Evolutionary conservation across 768 basidiomycete genomes (phyloP).

Genomic region (Boletus fagicola): DNA sequence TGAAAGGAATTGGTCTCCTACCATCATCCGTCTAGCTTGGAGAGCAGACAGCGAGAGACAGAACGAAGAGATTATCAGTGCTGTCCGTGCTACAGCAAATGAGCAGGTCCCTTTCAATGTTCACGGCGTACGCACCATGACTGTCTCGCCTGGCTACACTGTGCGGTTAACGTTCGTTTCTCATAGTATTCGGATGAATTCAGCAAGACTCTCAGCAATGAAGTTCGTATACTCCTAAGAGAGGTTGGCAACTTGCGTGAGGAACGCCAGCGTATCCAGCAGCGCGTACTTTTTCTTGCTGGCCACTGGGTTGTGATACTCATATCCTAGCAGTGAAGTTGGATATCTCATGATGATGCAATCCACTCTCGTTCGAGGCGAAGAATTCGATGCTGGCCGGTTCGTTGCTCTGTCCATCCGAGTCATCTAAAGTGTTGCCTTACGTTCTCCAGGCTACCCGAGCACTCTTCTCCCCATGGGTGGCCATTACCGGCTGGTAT

Average conservation of each 20-base stretch:
- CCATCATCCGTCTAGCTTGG: slow-evolving; percentile 45
- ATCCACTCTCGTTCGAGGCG: slow-evolving; percentile 70
- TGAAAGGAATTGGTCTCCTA: background rate
- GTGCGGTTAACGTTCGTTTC: background rate
- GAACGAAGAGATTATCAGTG: slow-evolving; percentile 58
- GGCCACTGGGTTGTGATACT: background rate
- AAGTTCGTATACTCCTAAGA: slow-evolving; percentile 72
- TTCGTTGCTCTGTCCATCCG: slow-evolving; percentile 24
- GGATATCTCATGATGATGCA: slow-evolving; percentile 63
- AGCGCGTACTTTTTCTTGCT: slow-evolving; percentile 44
- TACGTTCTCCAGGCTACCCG: slow-evolving; percentile 35
- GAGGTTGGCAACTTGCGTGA: slow-evolving; percentile 79
- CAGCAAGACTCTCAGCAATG: slow-evolving; percentile 68
- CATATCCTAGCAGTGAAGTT: slow-evolving; percentile 52
- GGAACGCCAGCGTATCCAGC: slow-evolving; percentile 66
- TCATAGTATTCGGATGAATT: slow-evolving; percentile 76
- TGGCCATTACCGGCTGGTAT: slow-evolving; percentile 41
- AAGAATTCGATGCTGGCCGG: slow-evolving; percentile 76
- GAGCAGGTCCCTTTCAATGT: slow-evolving; percentile 78
- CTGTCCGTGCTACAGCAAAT: slow-evolving; percentile 65
- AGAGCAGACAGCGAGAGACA: slow-evolving; percentile 57
- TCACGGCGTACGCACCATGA: slow-evolving; percentile 54
- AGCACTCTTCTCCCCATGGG: slow-evolving; percentile 37
- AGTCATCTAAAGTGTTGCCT: background rate
- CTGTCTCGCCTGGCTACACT: background rate